Conservation (phyloP, 345 rosid genomes). For the Dovyalis caffra region DNA sequence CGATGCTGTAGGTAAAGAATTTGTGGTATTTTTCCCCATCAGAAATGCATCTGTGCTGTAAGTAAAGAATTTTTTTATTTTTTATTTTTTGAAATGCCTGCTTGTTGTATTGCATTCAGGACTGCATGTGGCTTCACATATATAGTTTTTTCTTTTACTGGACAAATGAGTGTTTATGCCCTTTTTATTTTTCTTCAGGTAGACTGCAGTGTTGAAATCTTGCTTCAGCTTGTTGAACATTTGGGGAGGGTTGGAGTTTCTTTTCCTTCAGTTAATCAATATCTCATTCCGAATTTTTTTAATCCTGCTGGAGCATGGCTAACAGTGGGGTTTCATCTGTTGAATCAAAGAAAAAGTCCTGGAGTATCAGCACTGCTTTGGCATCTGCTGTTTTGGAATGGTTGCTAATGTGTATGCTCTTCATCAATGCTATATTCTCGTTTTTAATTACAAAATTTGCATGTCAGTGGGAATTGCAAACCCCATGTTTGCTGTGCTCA, state of each 20-base stretch:
- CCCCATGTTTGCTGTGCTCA: slow-evolving; percentile 81
- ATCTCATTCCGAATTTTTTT: slow-evolving; percentile 17
- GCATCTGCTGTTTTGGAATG: slow-evolving; percentile 72
- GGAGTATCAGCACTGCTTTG: slow-evolving; percentile 50
- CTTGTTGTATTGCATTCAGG: background rate
- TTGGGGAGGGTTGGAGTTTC: slow-evolving; percentile 24
- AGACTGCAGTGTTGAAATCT: slow-evolving; percentile 30
- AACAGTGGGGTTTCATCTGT: slow-evolving; percentile 40
- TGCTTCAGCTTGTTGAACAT: slow-evolving; percentile 18
- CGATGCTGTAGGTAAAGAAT: background rate
- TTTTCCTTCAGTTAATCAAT: slow-evolving; percentile 9
- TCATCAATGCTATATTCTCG: slow-evolving; percentile 57
- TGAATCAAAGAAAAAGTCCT: slow-evolving; percentile 35
- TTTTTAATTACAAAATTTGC: slow-evolving; percentile 71
- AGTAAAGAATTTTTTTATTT: too few relatives aligned
- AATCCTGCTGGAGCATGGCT: slow-evolving; percentile 43
- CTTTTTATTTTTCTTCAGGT: slow-evolving; percentile 8
- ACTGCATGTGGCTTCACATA: background rate
- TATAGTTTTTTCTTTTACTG: too few relatives aligned
- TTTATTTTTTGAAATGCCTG: background rate
- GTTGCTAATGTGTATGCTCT: slow-evolving; percentile 70
- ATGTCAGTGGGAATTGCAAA: slow-evolving; percentile 47
- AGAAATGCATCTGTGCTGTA: slow-evolving; percentile 1
- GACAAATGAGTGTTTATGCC: background rate
- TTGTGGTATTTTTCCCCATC: background rate